Evolutionary conservation across 2,329 filamentous ascomycete genomes (phyloP).

Genomic region (Aspergillus luchuensis): DNA sequence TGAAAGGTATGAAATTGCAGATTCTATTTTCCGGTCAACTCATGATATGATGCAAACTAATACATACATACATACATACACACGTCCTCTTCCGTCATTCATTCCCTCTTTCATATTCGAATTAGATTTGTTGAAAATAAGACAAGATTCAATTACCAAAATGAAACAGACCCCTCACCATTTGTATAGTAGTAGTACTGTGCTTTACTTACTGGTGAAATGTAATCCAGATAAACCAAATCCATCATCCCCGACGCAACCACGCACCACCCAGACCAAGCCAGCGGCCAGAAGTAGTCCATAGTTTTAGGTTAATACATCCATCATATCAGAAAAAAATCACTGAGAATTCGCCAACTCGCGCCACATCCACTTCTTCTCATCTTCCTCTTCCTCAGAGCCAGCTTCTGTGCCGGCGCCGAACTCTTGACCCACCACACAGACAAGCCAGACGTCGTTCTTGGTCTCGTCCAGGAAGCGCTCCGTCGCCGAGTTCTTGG

Average conservation of each 20-base stretch:
- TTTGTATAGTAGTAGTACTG: too few relatives aligned
- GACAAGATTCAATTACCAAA: too few relatives aligned
- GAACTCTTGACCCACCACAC: slow-evolving; percentile 56
- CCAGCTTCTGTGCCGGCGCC: slow-evolving; percentile 44
- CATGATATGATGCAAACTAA: too few relatives aligned
- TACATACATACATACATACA: too few relatives aligned
- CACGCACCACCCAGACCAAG: not conserved
- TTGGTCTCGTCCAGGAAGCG: slow-evolving; percentile 68
- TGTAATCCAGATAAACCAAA: too few relatives aligned
- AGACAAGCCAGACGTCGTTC: slow-evolving; percentile 82
- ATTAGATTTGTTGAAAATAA: too few relatives aligned
- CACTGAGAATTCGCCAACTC: slow-evolving; percentile 35
- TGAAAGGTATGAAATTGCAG: too few relatives aligned
- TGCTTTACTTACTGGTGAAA: too few relatives aligned
- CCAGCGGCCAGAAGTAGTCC: not conserved
- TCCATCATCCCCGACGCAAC: too few relatives aligned
- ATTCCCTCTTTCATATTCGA: too few relatives aligned
- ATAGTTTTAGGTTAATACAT: slow-evolving; percentile 3
- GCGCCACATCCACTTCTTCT: slow-evolving; percentile 45
- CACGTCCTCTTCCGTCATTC: too few relatives aligned
- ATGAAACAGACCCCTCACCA: too few relatives aligned
- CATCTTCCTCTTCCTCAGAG: slow-evolving; percentile 42
- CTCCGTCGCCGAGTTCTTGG: slow-evolving; percentile 69
- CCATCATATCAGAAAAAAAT: not conserved
- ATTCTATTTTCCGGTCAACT: not conserved